Conservation (phyloP, 2,329 filamentous ascomycete species). For the Hymenoscyphus linearis region DNA sequence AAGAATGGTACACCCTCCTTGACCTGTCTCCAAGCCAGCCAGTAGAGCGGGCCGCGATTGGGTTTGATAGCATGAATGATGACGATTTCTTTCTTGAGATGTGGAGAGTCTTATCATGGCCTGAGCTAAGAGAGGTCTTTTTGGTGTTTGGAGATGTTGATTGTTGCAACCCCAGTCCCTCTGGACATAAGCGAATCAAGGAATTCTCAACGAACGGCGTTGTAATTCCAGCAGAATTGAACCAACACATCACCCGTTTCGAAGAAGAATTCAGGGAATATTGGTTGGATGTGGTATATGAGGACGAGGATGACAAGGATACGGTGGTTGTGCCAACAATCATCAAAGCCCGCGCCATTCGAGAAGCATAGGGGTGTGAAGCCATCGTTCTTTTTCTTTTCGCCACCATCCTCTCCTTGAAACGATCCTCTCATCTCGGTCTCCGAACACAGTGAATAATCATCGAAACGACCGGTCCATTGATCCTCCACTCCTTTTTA, state of each 20-base stretch:
- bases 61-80: not conserved
- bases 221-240: not conserved
- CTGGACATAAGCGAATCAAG: not conserved
- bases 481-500: slow-evolving; percentile 42
- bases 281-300: not conserved
- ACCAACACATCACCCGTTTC: not conserved
- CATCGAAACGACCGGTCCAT: slow-evolving; percentile 45
- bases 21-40: not conserved
- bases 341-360: too few species aligned
- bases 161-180: not conserved
- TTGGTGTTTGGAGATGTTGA: not conserved
- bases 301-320: not conserved
- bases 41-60: not conserved
- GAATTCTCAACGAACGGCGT: not conserved
- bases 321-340: too few species aligned
- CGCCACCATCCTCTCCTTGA: slow-evolving; percentile 42
- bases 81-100: not conserved
- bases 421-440: slow-evolving; percentile 12
- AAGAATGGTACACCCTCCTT: not conserved
- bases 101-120: not conserved
- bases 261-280: not conserved
- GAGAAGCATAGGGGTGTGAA: too few species aligned
- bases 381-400: too few species aligned
- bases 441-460: slow-evolving; percentile 46
- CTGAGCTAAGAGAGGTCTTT: not conserved